phyloP scores from a whole-genome alignment of 2,329 filamentous ascomycete species.

The Sclerotinia sclerotiorum region DNA sequence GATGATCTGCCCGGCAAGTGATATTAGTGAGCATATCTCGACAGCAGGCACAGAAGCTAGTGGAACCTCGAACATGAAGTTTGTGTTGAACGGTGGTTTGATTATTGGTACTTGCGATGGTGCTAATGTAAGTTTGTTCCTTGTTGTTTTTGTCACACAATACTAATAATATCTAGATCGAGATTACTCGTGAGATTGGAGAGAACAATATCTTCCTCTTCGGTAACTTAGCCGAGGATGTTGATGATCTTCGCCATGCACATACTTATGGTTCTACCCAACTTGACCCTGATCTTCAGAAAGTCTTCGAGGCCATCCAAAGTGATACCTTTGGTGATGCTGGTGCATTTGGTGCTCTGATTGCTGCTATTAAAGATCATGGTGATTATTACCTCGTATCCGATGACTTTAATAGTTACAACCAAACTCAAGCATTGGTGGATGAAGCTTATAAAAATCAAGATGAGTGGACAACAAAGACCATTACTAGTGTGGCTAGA shows the following conservation, averaged over 20 bases:
- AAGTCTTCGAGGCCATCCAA: conserved; percentile 83
- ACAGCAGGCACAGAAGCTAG: conserved; percentile 90
- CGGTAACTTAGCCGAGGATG: conserved; percentile 91
- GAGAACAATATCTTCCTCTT: conserved; percentile 99
- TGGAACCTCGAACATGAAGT: conserved; percentile 99
- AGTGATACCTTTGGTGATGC: conserved; percentile 77
- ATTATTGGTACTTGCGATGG: conserved; percentile 98
- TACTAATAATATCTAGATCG: conserved; percentile 59
- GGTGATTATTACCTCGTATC: conserved; percentile 98
- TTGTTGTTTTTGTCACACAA: neutral
- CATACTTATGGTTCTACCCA: conserved; percentile 81
- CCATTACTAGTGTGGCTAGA: conserved; percentile 79
- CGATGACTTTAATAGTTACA: conserved; percentile 94
- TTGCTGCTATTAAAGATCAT: conserved; percentile 83
- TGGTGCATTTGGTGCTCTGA: conserved; percentile 75
- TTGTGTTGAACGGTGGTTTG: conserved; percentile 92
- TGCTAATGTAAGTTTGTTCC: conserved; percentile 71
- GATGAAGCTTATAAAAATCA: conserved; percentile 91
- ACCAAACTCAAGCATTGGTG: conserved; percentile 85
- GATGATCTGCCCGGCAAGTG: conserved; percentile 90
- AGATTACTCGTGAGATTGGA: conserved; percentile 95
- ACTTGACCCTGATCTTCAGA: conserved; percentile 72
- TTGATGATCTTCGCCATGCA: conserved; percentile 88
- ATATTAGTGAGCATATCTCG: conserved; percentile 97
- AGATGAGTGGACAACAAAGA: conserved; percentile 89